phyloP scores from a whole-genome alignment of 2,329 filamentous ascomycete genomes.

The Epichloe scottii region DNA sequence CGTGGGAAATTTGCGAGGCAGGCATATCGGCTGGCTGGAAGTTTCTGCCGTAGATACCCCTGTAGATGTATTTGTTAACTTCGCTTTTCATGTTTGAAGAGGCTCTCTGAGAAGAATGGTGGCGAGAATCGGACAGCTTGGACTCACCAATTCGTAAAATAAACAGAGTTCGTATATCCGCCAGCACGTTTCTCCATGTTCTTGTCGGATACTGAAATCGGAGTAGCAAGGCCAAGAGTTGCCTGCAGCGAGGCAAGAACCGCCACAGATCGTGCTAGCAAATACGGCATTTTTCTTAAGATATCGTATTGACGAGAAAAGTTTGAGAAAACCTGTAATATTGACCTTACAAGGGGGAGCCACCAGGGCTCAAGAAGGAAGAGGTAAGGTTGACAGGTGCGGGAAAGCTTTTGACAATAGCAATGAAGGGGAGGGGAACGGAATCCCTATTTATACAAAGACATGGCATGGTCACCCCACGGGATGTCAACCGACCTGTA shows the following conservation, averaged over 20 bases:
- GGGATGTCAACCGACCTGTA: background rate
- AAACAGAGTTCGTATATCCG: constrained; percentile 27
- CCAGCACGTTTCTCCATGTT: constrained; percentile 10
- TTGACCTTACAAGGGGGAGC: background rate
- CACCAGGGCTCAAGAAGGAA: background rate
- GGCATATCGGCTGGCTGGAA: constrained; percentile 62
- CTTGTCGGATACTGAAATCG: constrained; percentile 6
- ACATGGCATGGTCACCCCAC: background rate
- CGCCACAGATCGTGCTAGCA: constrained; percentile 15
- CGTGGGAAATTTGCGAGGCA: constrained; percentile 57
- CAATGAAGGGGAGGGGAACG: background rate
- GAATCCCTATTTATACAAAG: background rate
- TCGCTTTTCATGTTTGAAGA: background rate
- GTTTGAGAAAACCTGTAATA: too few relatives aligned
- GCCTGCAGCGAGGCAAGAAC: constrained; percentile 16
- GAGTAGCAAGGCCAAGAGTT: constrained; percentile 11
- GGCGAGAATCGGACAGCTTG: background rate
- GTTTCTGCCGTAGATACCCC: constrained; percentile 64
- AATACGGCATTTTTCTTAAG: constrained; percentile 14
- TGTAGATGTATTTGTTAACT: constrained; percentile 10
- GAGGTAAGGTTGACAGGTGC: background rate
- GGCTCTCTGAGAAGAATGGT: background rate
- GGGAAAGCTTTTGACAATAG: background rate
- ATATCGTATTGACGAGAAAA: background rate
- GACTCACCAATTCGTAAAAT: constrained; percentile 36